Percentiles rank a stretch among this genome's conserved stretches.
These are phyloP conservation scores for Barnettozyma wickerhamii DNA, from an alignment of 805 yeast genomes.

Conservation along the genomic window DNA sequence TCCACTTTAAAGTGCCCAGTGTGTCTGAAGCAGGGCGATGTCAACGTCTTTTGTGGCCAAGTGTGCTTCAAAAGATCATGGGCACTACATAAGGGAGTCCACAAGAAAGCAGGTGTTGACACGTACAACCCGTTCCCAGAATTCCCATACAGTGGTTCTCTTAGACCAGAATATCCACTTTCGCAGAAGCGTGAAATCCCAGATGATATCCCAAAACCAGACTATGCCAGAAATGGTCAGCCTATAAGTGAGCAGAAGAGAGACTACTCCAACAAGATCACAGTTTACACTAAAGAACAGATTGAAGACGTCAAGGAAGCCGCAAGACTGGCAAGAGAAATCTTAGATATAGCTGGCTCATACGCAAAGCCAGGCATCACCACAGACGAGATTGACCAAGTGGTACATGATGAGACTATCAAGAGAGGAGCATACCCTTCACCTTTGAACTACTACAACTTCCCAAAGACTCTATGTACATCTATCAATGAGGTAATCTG, in stretches of 20 bases:
- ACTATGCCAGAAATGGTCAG: slow-evolving; percentile 75
- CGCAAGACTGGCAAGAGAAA: slow-evolving; percentile 76
- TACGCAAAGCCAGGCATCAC: slow-evolving; percentile 84
- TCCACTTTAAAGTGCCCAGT: slow-evolving; percentile 86
- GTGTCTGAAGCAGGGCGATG: slow-evolving; percentile 69
- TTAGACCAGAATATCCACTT: slow-evolving; percentile 80
- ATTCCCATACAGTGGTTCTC: slow-evolving; percentile 65
- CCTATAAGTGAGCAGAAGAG: slow-evolving; percentile 75
- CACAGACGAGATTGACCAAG: slow-evolving; percentile 84
- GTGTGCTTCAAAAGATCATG: slow-evolving; percentile 73
- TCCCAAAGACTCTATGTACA: slow-evolving; percentile 89
- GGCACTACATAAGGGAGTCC: slow-evolving; percentile 71
- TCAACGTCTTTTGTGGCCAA: slow-evolving; percentile 74
- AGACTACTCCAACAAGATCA: slow-evolving; percentile 64
- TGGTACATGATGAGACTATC: slow-evolving; percentile 84
- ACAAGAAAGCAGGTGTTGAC: slow-evolving; percentile 55
- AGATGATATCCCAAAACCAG: slow-evolving; percentile 67
- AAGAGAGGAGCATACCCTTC: slow-evolving; percentile 92
- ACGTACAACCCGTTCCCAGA: slow-evolving; percentile 85
- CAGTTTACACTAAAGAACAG: slow-evolving; percentile 59
- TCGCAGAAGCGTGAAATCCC: slow-evolving; percentile 71
- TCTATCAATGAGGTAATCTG: slow-evolving; percentile 94
- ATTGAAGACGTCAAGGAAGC: slow-evolving; percentile 72
- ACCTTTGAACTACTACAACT: slow-evolving; percentile 90
- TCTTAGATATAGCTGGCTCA: slow-evolving; percentile 85